A percentile compares a stretch with the other conserved stretches of the same genome.
phyloP scores from a whole-genome alignment of 169 alveolate species.

The Sarcocystis neurona region DNA sequence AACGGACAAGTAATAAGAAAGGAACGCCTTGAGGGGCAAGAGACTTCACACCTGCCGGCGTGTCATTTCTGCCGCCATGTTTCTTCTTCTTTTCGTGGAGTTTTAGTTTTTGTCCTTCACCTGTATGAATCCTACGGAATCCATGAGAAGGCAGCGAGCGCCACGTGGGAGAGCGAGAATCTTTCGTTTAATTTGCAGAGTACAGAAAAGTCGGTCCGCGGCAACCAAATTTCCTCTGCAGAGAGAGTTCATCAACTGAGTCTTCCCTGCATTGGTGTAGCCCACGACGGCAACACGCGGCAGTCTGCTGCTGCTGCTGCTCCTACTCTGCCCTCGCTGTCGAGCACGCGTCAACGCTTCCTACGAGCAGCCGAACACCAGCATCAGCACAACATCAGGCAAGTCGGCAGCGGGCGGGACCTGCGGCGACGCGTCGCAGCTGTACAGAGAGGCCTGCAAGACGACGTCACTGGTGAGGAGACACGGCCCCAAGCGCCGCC shows the following conservation, averaged over 20 bases:
- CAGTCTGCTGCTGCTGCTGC: no score
- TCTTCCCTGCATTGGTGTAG: slow-evolving; percentile 29
- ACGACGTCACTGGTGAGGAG: no score
- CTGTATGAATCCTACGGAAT: slow-evolving; percentile 31
- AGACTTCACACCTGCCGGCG: neutral
- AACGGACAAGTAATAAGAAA: neutral
- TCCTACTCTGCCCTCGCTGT: neutral
- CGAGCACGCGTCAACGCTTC: neutral
- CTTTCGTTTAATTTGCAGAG: slow-evolving; percentile 3
- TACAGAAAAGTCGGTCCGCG: slow-evolving; percentile 29
- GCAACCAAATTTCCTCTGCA: neutral
- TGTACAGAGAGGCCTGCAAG: no score
- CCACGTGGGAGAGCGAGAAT: slow-evolving; percentile 8
- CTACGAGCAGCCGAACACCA: neutral
- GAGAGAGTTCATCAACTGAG: slow-evolving; percentile 2
- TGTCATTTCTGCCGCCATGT: no score
- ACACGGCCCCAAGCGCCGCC: no score
- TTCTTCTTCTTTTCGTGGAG: no score
- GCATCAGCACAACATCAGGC: neutral
- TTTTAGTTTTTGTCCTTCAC: neutral
- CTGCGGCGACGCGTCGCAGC: no score
- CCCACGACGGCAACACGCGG: slow-evolving; percentile 30
- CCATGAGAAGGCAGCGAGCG: slow-evolving; percentile 1
- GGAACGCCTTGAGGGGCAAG: neutral
- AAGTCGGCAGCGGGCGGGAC: neutral